Percentiles rank a stretch among this genome's conserved stretches.
Conservation (phyloP, 768 basidiomycete genomes). For the Stropharia rugosoannulata region DNA sequence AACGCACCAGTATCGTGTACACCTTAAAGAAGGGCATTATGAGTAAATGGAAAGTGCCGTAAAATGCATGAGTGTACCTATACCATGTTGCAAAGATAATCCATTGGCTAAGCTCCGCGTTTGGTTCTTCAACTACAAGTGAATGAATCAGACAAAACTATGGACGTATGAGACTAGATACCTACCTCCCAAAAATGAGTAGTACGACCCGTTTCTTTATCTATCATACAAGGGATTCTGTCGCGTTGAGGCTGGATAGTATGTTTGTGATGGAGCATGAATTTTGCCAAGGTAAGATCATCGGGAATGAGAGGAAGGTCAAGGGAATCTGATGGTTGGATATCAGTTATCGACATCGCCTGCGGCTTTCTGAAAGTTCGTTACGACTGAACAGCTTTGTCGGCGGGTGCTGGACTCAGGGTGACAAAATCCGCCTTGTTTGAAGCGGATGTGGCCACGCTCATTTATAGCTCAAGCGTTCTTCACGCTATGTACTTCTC, state of each 20-base stretch:
- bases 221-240: constrained; percentile 48
- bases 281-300: constrained; percentile 53
- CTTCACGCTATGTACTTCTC: not conserved
- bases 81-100: constrained; percentile 29
- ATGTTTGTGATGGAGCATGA: constrained; percentile 51
- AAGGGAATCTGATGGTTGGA: constrained; percentile 18
- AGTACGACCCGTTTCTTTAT: constrained; percentile 43
- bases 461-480: constrained; percentile 2
- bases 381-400: not conserved
- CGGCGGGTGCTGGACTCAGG: not conserved
- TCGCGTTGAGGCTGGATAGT: constrained; percentile 42
- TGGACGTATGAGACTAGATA: not conserved
- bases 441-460: not conserved
- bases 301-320: constrained; percentile 46
- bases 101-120: constrained; percentile 42
- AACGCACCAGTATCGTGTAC: constrained; percentile 50
- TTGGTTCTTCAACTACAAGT: constrained; percentile 33
- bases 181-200: constrained; percentile 39
- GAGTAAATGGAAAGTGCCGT: not conserved
- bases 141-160: not conserved
- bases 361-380: not conserved
- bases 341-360: constrained; percentile 24
- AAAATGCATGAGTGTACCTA: constrained; percentile 28
- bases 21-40: constrained; percentile 26
- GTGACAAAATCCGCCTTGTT: not conserved